Percentiles rank a stretch among this genome's conserved stretches.
Evolutionary conservation across 306 rosid species (phyloP).

Genomic region (Cicer yamashitae): DNA sequence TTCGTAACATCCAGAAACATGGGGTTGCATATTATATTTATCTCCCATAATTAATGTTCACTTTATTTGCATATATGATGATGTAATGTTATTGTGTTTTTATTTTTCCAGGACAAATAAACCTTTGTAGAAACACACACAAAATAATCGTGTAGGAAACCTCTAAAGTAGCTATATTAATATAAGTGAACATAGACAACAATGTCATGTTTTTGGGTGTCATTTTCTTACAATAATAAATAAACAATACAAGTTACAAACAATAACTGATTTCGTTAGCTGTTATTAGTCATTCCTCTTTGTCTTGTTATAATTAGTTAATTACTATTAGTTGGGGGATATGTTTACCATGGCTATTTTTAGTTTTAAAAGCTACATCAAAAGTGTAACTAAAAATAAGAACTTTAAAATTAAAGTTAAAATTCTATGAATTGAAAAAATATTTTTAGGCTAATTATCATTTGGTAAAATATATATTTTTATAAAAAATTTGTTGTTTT

Average conservation of each 20-base stretch:
- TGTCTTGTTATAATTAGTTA: conserved; percentile 31
- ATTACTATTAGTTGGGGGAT: conserved; percentile 15
- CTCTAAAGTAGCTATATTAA: not conserved
- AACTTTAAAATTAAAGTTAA: too few species aligned
- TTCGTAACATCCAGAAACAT: conserved; percentile 15
- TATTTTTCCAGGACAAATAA: too few species aligned
- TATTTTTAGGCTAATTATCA: too few species aligned
- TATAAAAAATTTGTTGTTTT: too few species aligned
- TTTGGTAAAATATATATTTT: too few species aligned
- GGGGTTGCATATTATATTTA: not conserved
- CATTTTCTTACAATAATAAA: not conserved
- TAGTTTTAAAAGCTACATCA: too few species aligned
- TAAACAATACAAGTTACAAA: not conserved
- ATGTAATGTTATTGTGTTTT: too few species aligned
- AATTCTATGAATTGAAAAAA: too few species aligned
- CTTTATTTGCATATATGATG: not conserved
- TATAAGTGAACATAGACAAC: conserved; percentile 6
- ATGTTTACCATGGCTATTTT: too few species aligned
- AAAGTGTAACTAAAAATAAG: too few species aligned
- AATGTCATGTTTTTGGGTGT: conserved; percentile 12
- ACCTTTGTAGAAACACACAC: not conserved
- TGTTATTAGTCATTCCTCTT: not conserved
- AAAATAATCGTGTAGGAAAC: not conserved
- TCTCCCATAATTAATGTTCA: not conserved
- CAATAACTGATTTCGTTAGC: not conserved